Conservation (phyloP, 805 yeast species). For the Candida ipomoeae region DNA sequence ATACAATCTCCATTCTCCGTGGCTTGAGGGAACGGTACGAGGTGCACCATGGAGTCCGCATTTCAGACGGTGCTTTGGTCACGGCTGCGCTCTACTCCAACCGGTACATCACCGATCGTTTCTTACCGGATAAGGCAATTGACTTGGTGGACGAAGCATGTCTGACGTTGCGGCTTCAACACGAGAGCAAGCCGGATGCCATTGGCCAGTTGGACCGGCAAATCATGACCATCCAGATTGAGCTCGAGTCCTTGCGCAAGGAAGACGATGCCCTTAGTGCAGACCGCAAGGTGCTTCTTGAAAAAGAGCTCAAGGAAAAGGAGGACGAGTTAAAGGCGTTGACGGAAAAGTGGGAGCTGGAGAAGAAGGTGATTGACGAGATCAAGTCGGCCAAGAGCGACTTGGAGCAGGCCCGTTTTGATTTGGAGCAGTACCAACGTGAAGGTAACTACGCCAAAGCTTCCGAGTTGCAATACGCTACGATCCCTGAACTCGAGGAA, state of each 20-base stretch:
- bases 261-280: slow-evolving; percentile 83
- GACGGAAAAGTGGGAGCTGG: slow-evolving; percentile 83
- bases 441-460: slow-evolving; percentile 84
- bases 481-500: slow-evolving; percentile 73
- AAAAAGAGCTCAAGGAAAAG: slow-evolving; percentile 60
- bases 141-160: slow-evolving; percentile 97
- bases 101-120: slow-evolving; percentile 87
- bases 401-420: slow-evolving; percentile 78
- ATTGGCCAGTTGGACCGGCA: slow-evolving; percentile 84
- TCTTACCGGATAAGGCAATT: slow-evolving; percentile 93
- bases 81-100: slow-evolving; percentile 89
- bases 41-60: slow-evolving; percentile 96
- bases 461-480: slow-evolving; percentile 82
- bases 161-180: slow-evolving; percentile 89
- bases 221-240: slow-evolving; percentile 92
- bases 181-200: slow-evolving; percentile 95
- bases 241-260: slow-evolving; percentile 86
- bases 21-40: slow-evolving; percentile 93
- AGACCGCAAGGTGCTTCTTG: slow-evolving; percentile 73
- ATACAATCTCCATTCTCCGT: slow-evolving; percentile 85
- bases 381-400: slow-evolving; percentile 77
- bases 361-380: slow-evolving; percentile 68
- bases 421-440: slow-evolving; percentile 77
- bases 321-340: slow-evolving; percentile 63
- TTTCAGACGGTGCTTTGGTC: slow-evolving; percentile 86